These are phyloP conservation scores for Yamadazyma tumulicola DNA, from an alignment of 805 yeast species.

Conservation along the genomic window DNA sequence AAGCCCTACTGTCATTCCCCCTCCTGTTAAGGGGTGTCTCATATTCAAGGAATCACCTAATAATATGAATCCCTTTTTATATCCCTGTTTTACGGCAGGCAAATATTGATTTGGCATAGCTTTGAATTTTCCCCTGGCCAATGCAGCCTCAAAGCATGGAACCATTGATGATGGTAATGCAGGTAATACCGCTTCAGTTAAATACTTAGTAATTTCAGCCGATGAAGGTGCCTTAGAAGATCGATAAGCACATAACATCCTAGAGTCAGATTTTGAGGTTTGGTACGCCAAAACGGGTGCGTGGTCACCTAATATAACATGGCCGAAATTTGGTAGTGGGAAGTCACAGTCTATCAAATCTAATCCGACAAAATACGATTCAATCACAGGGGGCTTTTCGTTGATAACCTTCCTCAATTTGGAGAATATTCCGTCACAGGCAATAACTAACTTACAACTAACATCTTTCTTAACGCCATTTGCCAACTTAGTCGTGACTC, in stretches of 20 bases:
- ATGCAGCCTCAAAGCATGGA: constrained; percentile 68
- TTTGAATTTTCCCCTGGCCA: constrained; percentile 54
- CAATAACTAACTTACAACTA: constrained; percentile 65
- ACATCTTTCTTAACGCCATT: constrained; percentile 31
- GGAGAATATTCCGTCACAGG: constrained; percentile 93
- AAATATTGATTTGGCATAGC: constrained; percentile 94
- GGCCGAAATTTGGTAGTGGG: constrained; percentile 78
- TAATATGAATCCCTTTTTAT: constrained; percentile 69
- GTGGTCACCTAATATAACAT: constrained; percentile 81
- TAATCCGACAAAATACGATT: constrained; percentile 85
- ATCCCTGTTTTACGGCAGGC: constrained; percentile 66
- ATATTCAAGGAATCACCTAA: constrained; percentile 93
- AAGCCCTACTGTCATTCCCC: constrained; percentile 98
- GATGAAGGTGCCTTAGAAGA: constrained; percentile 69
- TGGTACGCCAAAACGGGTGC: constrained; percentile 90
- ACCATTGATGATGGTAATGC: constrained; percentile 59
- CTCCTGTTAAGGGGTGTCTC: constrained; percentile 98
- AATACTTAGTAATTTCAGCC: constrained; percentile 58
- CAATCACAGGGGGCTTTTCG: constrained; percentile 59
- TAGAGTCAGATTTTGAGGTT: constrained; percentile 74
- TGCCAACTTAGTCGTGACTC: constrained; percentile 34
- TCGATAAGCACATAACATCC: constrained; percentile 86
- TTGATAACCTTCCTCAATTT: constrained; percentile 78
- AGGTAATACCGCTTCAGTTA: constrained; percentile 59
- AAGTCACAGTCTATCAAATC: constrained; percentile 69